Evolutionary conservation across 352 stramenopile genomes (phyloP), one percentile per base, ranked within the genome.

Genomic region (Hyaloperonospora arabidopsidis): DNA sequence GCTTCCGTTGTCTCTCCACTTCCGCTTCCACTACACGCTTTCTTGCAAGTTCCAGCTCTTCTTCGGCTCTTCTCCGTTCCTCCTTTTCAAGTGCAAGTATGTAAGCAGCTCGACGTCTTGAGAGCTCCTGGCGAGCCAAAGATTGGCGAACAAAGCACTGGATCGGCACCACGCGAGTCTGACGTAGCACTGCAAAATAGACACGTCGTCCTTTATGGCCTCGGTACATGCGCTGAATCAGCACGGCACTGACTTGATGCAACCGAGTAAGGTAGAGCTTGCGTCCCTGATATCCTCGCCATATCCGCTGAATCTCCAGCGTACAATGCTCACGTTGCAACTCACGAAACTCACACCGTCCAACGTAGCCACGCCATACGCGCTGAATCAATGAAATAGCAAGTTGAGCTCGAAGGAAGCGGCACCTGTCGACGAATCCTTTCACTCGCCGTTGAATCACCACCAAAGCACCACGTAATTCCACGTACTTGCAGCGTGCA

Each of bases 201-300:
- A 74, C 59, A 48, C 63, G 51, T 8, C 74, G 74, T 19, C 64
- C 74, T 6, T 63, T 25, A 21, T 70, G 58, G 0, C 74, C 74
- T 40, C 72, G 73, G 57, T 59, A 83, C 47, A 56, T 56, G 21
- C 70, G 54, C 57, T 88, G 78, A 46, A 88, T 83, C 49, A 63
- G 65, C 39, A 58, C 53, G 0, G 77, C 72, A 18, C 63, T 52
- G 13, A 61, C 32, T 17, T 85, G 57, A 19, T 66, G 75, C 5
- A 80, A 44, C 10, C 38, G 44, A 2, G 44, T 19, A 19, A 63
- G 57, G 46, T 61, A 41, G 7, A 55, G 45, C 18, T 67, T 67
- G 11, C 72, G 74, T 7, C 69, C 69, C 3, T 66, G 40, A 18
- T 58, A 57, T 14, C 63, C 50, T 13, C 75, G 68, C 64, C 69